Evolutionary conservation across 2,329 filamentous ascomycete species (phyloP), one percentile per base, ranked within the genome.

Genomic region (Hysterium pulicare): DNA sequence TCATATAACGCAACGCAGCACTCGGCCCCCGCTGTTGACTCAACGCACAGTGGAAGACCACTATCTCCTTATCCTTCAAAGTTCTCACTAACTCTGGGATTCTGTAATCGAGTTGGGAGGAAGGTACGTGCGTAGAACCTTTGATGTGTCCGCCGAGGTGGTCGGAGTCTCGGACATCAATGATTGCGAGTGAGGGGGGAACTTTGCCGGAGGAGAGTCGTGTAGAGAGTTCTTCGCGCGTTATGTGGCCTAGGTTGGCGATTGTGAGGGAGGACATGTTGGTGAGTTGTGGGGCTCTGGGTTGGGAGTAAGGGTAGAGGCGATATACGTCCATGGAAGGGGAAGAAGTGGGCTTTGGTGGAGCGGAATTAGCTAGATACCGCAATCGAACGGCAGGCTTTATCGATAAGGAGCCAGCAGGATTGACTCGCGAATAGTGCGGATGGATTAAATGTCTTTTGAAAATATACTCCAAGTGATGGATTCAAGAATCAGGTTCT

Each of bases 11-110:
- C 54, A 95, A 70, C 3, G 93, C 93, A 3, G 91, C 90, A 38
- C 79, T 79, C 0, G 93, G 93, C 0, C 93, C 93, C 1, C 93
- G 78, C 70, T 95, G 86, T 72, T 97, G 93, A 53, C 86, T 91
- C 42, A 97, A 73, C 15, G 87, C 86, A 69, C 93, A 98, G 71
- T 98, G 93, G 67, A 98, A 98, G 1, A 98, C 81, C 11, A 98
- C 89, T 9, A 78, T 84, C 42, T 93, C 81, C 66, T 89, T 90
- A 60, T 84, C 82, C 51, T 81, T 73, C 36, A 96, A 78, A 33
- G 78, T 82, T 43, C 88, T 82, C 10, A 95, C 76, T n/a, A 98
- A 80, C 49, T 90, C 87, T 0, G 90, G 86, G 66, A 93, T 81
- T 53, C 78, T 81, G 61, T 80, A 79, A 57, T 95, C 87, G 37